Evolutionary conservation across 306 rosid species (phyloP), one percentile per base, ranked within the genome.

Genomic region (Ziziphus jujuba): DNA sequence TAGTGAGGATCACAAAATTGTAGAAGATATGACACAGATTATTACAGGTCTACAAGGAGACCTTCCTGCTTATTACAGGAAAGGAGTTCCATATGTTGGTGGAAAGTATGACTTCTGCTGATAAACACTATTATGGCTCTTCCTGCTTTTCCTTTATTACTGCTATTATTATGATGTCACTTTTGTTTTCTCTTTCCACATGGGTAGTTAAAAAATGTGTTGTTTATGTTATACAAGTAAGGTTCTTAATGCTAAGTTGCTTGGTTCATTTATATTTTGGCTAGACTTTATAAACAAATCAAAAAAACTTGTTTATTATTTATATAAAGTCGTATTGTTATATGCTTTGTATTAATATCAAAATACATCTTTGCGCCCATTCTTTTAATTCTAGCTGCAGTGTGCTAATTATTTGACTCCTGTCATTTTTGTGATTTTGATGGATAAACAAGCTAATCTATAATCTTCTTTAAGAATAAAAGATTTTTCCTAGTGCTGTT

Each of bases 1-100:
- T 65, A 93, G 99, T 4, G 99, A 93, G 80, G 97, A 93, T 75
- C 86, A 77, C 74, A 79, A 72, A 74, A 77, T 93, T 69, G 97
- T 93, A 71, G 79, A 79, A 80, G 81, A 82, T 64, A 93, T 93
- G 97, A 93, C 99, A 0, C 84, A 63, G 54, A 88, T 93, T 74
- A 86, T 93, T 68, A 82, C 79, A 75, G 99, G 99, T 49, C 84
- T 90, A 60, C 99, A 93, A 77, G 99, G 99, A 75, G 79, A 85
- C 23, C 63, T 84, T 72, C 95, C 97, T 69, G 38, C 84, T 43
- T 65, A 81, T 77, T 75, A 50, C 72, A 81, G 63, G 75, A 93
- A 82, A 71, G 97, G 92, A 45, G 75, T 65, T 70, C 99, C 99
- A 22, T 90, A 78, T 79, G 91, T 88, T 70, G 92, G 88, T 45